A percentile compares a stretch with the other conserved stretches of the same genome.
Evolutionary conservation across 2,329 filamentous ascomycete species (phyloP).

Genomic region (Colletotrichum sp.): DNA sequence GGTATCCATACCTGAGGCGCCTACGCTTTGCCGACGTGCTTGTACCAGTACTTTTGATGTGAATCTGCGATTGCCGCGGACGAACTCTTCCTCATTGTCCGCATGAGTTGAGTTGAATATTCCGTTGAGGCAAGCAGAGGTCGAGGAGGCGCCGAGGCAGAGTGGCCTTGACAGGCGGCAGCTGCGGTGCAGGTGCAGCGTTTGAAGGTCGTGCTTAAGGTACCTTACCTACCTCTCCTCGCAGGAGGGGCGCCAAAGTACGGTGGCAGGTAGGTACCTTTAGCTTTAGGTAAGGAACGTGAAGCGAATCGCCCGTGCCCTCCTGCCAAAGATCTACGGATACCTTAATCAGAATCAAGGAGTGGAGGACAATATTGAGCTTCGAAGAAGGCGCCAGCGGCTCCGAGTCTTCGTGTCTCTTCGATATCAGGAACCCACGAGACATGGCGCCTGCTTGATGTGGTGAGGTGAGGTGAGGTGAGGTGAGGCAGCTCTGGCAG

Average conservation of each 20-base stretch:
- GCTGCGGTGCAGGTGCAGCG: neutral
- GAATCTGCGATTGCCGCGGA: constrained; percentile 2
- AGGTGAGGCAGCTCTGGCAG: neutral
- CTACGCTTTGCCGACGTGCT: neutral
- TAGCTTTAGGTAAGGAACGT: neutral
- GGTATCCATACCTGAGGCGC: neutral
- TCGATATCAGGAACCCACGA: neutral
- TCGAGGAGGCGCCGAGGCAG: neutral
- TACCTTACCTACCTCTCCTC: neutral
- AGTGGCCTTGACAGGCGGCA: neutral
- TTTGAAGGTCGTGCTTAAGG: neutral
- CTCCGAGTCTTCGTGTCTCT: neutral
- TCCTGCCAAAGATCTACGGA: neutral
- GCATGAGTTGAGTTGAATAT: neutral
- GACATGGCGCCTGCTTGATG: neutral
- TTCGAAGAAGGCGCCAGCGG: neutral
- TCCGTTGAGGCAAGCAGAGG: neutral
- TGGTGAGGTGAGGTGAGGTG: neutral
- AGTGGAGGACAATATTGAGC: neutral
- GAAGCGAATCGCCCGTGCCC: constrained; percentile 9
- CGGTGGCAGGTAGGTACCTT: neutral
- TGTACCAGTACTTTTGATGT: neutral
- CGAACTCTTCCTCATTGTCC: neutral
- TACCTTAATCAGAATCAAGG: no score
- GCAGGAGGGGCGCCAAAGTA: no score